phyloP scores from a whole-genome alignment of 2,329 filamentous ascomycete species.

The Fusarium verrucosum region DNA sequence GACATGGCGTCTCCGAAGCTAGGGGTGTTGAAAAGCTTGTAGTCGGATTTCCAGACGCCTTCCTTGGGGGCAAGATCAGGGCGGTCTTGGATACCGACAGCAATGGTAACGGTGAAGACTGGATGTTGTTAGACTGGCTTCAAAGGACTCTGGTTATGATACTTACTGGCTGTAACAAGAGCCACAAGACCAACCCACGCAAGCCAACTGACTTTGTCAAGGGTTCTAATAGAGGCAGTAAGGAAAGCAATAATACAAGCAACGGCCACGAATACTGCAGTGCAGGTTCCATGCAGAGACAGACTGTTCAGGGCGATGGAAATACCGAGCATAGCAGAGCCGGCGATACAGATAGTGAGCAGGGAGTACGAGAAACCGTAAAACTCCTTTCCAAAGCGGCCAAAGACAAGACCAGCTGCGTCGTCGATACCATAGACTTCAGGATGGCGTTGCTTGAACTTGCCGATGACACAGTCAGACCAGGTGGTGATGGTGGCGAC shows the following conservation, averaged over 20 bases:
- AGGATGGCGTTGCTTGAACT: slow-evolving; percentile 62
- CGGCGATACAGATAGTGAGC: slow-evolving; percentile 44
- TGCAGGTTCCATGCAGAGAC: slow-evolving; percentile 52
- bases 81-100: slow-evolving; percentile 37
- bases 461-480: slow-evolving; percentile 59
- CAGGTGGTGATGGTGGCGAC: slow-evolving; percentile 58
- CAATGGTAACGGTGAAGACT: slow-evolving; percentile 37
- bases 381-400: slow-evolving; percentile 55
- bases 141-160: rapidly evolving
- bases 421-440: slow-evolving; percentile 65
- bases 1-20: slow-evolving; percentile 47
- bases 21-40: slow-evolving; percentile 46
- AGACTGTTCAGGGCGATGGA: slow-evolving; percentile 54
- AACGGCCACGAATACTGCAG: slow-evolving; percentile 53
- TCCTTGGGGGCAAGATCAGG: slow-evolving; percentile 27
- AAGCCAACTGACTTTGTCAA: slow-evolving; percentile 47
- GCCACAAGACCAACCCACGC: slow-evolving; percentile 43
- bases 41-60: slow-evolving; percentile 46
- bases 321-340: slow-evolving; percentile 43
- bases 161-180: slow-evolving; percentile 28
- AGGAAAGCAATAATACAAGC: slow-evolving; percentile 44
- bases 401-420: slow-evolving; percentile 59
- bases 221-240: slow-evolving; percentile 47
- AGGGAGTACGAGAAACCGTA: slow-evolving; percentile 51
- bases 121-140: not conserved